phyloP scores from a whole-genome alignment of 2,329 filamentous ascomycete genomes.

The Hymenoscyphus scutula region DNA sequence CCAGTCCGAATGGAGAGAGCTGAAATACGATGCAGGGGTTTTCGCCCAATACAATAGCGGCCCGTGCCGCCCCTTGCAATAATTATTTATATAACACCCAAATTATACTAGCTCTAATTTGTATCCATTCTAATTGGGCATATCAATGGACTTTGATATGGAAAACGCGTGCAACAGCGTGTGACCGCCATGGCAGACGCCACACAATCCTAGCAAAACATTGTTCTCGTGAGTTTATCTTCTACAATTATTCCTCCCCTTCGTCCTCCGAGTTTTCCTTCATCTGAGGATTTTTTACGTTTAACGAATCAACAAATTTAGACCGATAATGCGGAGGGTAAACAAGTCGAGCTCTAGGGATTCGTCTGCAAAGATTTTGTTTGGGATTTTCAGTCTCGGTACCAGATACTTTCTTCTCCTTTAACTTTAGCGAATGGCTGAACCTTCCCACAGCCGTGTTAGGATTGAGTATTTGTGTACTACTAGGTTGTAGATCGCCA shows the following conservation, averaged over 20 bases:
- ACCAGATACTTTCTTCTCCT: neutral
- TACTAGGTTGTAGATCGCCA: slow-evolving; percentile 9
- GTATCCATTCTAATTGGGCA: neutral
- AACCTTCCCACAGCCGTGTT: neutral
- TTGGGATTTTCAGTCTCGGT: neutral
- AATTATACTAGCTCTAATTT: neutral
- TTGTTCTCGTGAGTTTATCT: neutral
- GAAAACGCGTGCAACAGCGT: no score
- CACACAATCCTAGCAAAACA: neutral
- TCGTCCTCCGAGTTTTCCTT: neutral
- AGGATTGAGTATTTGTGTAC: neutral
- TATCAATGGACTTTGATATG: neutral
- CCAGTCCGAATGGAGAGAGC: no score
- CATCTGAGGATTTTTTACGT: neutral
- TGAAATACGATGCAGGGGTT: neutral
- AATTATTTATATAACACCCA: neutral
- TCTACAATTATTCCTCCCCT: neutral
- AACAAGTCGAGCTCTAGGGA: neutral
- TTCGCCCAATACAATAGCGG: neutral
- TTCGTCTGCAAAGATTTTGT: neutral
- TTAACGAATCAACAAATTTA: neutral
- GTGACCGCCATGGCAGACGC: neutral
- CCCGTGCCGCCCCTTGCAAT: neutral
- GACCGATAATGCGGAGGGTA: neutral
- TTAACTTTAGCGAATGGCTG: neutral